Percentiles rank a stretch among this genome's conserved stretches.
phyloP scores from a whole-genome alignment of 768 basidiomycete genomes.

The Hericium erinaceus region DNA sequence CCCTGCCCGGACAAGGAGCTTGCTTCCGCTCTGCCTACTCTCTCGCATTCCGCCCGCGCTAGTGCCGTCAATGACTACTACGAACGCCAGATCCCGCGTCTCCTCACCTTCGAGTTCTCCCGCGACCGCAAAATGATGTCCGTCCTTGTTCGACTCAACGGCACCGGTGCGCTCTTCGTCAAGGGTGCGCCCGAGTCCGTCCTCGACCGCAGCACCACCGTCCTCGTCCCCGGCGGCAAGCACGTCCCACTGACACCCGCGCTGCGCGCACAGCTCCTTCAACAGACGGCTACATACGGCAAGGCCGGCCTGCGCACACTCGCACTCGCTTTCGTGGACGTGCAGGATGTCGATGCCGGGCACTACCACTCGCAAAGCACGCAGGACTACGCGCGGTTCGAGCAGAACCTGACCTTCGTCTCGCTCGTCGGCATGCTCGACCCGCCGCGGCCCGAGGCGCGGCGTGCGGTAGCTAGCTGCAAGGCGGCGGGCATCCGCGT shows the following conservation, averaged over 20 bases:
- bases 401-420: constrained; percentile 87
- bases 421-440: constrained; percentile 97
- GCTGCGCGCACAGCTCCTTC: constrained; percentile 51
- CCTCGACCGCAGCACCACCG: constrained; percentile 77
- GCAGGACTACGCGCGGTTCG: constrained; percentile 82
- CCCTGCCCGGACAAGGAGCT: constrained; percentile 59
- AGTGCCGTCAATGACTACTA: constrained; percentile 81
- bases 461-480: constrained; percentile 80
- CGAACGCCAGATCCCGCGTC: constrained; percentile 63
- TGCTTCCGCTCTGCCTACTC: constrained; percentile 43
- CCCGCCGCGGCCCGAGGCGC: constrained; percentile 92
- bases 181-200: constrained; percentile 97
- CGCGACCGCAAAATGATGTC: constrained; percentile 99
- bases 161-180: constrained; percentile 72
- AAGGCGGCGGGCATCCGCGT: constrained; percentile 90
- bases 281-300: constrained; percentile 66
- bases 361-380: constrained; percentile 78
- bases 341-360: constrained; percentile 61
- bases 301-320: constrained; percentile 80
- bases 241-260: constrained; percentile 54
- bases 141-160: constrained; percentile 69
- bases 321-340: constrained; percentile 81
- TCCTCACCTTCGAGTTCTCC: constrained; percentile 95
- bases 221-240: constrained; percentile 49
- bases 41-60: constrained; percentile 55